Conservation (phyloP, 495 filamentous ascomycete species). For the Aspergillus taichungensis region DNA sequence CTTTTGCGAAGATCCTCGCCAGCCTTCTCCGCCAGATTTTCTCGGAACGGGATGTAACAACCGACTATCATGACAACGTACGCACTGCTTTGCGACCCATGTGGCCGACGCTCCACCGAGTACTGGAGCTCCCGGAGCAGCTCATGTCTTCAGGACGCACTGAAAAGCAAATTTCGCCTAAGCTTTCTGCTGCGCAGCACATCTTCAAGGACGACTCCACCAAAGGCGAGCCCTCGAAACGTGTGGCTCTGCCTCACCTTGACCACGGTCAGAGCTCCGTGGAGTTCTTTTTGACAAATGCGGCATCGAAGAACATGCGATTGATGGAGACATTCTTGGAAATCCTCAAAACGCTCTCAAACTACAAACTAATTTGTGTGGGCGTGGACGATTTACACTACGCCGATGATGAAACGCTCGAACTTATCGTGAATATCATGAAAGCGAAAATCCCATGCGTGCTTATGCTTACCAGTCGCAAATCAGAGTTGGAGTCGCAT, state of each 20-base stretch:
- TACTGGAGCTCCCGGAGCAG: slow-evolving; percentile 73
- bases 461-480: slow-evolving; percentile 52
- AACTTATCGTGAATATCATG: slow-evolving; percentile 69
- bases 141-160: slow-evolving; percentile 44
- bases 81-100: slow-evolving; percentile 63
- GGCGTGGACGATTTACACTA: slow-evolving; percentile 82
- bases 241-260: slow-evolving; percentile 24
- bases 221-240: slow-evolving; percentile 28
- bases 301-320: slow-evolving; percentile 63
- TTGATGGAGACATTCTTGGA: slow-evolving; percentile 79
- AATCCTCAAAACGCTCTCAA: slow-evolving; percentile 67
- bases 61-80: slow-evolving; percentile 68
- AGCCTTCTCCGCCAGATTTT: slow-evolving; percentile 86
- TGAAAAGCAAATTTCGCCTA: slow-evolving; percentile 28
- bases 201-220: slow-evolving; percentile 18
- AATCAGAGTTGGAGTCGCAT: slow-evolving; percentile 31
- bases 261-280: slow-evolving; percentile 47
- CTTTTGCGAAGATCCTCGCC: slow-evolving; percentile 68
- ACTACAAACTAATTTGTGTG: slow-evolving; percentile 72
- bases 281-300: slow-evolving; percentile 62
- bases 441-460: slow-evolving; percentile 64
- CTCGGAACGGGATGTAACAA: slow-evolving; percentile 78
- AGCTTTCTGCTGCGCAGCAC: slow-evolving; percentile 19
- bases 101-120: slow-evolving; percentile 68
- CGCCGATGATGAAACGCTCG: slow-evolving; percentile 75